A percentile compares a stretch with the other conserved stretches of the same genome.
Conservation (phyloP, 306 rosid genomes). For the Quercus glauca region DNA sequence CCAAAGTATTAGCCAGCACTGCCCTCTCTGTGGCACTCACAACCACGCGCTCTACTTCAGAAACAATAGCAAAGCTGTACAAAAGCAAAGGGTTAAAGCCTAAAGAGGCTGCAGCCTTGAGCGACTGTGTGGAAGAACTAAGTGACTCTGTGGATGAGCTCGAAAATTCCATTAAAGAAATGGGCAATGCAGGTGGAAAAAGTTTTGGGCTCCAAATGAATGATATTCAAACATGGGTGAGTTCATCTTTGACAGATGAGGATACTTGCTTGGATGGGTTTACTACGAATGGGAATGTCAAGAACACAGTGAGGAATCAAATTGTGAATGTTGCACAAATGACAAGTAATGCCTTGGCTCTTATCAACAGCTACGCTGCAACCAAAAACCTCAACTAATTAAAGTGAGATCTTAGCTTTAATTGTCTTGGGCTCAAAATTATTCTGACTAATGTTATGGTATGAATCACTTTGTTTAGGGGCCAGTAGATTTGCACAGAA, state of each 20-base stretch:
- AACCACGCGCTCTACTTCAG: conserved; percentile 13
- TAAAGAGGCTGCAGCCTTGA: conserved; percentile 22
- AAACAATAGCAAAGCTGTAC: conserved; percentile 14
- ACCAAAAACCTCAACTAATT: neutral
- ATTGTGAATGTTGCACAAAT: conserved; percentile 27
- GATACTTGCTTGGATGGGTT: conserved; percentile 47
- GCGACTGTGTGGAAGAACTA: conserved; percentile 35
- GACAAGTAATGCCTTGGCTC: conserved; percentile 45
- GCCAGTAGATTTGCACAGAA: neutral
- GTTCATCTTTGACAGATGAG: conserved; percentile 41
- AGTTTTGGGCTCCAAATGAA: conserved; percentile 23
- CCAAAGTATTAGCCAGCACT: conserved; percentile 29
- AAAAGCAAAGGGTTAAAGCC: conserved; percentile 26
- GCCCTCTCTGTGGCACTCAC: conserved; percentile 33
- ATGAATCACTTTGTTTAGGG: neutral
- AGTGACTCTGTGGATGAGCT: conserved; percentile 36
- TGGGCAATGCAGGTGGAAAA: conserved; percentile 8
- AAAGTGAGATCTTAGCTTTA: neutral
- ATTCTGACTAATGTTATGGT: neutral
- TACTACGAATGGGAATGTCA: conserved; percentile 3
- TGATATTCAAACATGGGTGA: conserved; percentile 45
- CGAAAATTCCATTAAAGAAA: conserved; percentile 9
- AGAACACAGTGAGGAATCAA: conserved; percentile 18
- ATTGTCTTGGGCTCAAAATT: neutral
- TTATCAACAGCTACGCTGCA: conserved; percentile 38